Base-by-base conservation (phyloP, 192 early-diverging fungal genomes). In the Umbelopsis ramanniana region DNA sequence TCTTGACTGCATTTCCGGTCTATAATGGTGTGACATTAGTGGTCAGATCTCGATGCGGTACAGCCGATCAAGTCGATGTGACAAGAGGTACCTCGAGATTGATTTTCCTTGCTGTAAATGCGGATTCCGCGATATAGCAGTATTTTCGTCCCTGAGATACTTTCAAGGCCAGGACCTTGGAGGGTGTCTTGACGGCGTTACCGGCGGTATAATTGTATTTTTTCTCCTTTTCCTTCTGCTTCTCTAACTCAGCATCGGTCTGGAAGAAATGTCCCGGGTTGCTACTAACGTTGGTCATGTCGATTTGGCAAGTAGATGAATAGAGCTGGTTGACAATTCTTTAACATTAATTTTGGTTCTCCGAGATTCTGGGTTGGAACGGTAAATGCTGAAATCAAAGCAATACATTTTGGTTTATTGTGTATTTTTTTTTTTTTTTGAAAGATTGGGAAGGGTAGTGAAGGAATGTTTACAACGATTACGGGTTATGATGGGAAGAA, bases 251-350 rank as follows among this genome's bases (percentile, higher is more conserved):
- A 19, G 84, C 83, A 82, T 94, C 91, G 5, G 88, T 81, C 72
- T 94, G 91, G 75, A 94, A 94, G 82, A 93, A 94, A 72, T 85
- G 82, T 12, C 84, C 86, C 6, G 90, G 80, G 68, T 86, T 80
- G 23, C 46, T 78, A 11, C 83, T 81, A 70, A 87, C 79, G 80
- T 89, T 89, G n/a, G 86, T 81, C 68, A 83, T 86, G 29, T 29
- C 29, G 57, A 75, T 82, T 26, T 69, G 68, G 26, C 57, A 37
- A 17, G 14, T 22, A 15, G 19, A 50, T n/a, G 15, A 8, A 43
- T 7, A 11, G 11, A 12, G 8, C 6, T 43, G 40, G 40, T 12
- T 2, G 6, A 43, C 40, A 43, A 43, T 43, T 43, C 8, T 43
- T 43, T 11, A 11, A 43, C 8, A 11, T 0, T 12, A 43, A 11